phyloP scores from a whole-genome alignment of 2,329 filamentous ascomycete species.

The Trichophaea hybrida region DNA sequence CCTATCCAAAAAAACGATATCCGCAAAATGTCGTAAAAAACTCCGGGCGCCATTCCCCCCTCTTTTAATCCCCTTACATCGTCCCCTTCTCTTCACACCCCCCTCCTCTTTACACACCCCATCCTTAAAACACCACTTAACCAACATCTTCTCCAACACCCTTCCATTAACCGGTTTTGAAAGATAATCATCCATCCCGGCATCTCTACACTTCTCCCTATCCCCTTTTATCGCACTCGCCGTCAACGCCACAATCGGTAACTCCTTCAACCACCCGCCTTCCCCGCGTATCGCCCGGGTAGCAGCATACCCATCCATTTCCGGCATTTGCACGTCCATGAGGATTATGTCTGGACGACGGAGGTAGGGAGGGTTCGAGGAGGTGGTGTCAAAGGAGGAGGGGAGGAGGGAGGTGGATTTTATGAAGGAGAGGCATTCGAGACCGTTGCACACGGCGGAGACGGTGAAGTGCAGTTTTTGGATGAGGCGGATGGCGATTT shows the following conservation, averaged over 20 bases:
- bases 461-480: conserved; percentile 58
- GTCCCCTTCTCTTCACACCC: too few species aligned
- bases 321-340: conserved; percentile 64
- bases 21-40: too few species aligned
- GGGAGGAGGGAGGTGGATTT: conserved; percentile 37
- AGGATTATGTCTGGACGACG: conserved; percentile 54
- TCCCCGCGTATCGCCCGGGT: conserved; percentile 58
- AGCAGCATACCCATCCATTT: conserved; percentile 64
- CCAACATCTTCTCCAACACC: conserved; percentile 54
- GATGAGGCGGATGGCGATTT: conserved; percentile 63
- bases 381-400: conserved; percentile 12
- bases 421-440: conserved; percentile 64
- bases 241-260: conserved; percentile 71
- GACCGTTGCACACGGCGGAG: conserved; percentile 59
- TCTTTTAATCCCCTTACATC: too few species aligned
- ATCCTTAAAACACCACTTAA: conserved; percentile 45
- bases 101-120: background rate
- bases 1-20: too few species aligned
- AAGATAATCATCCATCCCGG: conserved; percentile 64
- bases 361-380: conserved; percentile 21
- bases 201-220: conserved; percentile 55
- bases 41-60: too few species aligned
- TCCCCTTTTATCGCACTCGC: conserved; percentile 66
- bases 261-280: conserved; percentile 35
- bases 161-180: conserved; percentile 58